Evolutionary conservation across 2,329 filamentous ascomycete species (phyloP).

Genomic region (Cadophora luteo-olivacea): DNA sequence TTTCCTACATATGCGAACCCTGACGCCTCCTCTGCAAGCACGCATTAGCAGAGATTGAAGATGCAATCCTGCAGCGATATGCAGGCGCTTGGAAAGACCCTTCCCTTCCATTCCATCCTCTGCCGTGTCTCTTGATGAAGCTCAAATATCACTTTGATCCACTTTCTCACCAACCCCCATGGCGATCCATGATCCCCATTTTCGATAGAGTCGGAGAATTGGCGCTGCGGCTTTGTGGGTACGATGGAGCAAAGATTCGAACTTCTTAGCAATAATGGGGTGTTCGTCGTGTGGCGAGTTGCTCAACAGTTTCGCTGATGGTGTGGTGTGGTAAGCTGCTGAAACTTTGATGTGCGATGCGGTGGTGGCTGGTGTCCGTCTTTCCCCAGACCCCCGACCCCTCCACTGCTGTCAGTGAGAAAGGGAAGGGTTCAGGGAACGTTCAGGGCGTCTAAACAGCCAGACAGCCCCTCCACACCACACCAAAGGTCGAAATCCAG

Average conservation of each 20-base stretch:
- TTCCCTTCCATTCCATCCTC: background rate
- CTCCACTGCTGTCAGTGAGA: background rate
- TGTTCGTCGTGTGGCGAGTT: conserved; percentile 14
- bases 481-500: background rate
- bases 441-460: conserved; percentile 11
- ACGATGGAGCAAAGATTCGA: background rate
- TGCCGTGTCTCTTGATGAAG: background rate
- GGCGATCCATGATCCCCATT: background rate
- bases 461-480: background rate
- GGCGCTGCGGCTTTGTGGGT: background rate
- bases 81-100: background rate
- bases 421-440: conserved; percentile 2
- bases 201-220: conserved; percentile 14
- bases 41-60: conserved; percentile 11
- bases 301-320: conserved; percentile 13
- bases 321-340: conserved; percentile 3
- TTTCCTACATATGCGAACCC: conserved; percentile 10
- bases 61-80: conserved; percentile 1
- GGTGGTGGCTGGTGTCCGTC: conserved; percentile 1
- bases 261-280: conserved; percentile 7
- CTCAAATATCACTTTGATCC: background rate
- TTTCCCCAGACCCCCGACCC: background rate
- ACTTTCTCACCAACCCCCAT: background rate
- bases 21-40: conserved; percentile 6
- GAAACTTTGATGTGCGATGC: background rate